Percentiles rank a stretch among this genome's conserved stretches.
Conservation (phyloP, 768 basidiomycete genomes). For the Mycena haematopus region DNA sequence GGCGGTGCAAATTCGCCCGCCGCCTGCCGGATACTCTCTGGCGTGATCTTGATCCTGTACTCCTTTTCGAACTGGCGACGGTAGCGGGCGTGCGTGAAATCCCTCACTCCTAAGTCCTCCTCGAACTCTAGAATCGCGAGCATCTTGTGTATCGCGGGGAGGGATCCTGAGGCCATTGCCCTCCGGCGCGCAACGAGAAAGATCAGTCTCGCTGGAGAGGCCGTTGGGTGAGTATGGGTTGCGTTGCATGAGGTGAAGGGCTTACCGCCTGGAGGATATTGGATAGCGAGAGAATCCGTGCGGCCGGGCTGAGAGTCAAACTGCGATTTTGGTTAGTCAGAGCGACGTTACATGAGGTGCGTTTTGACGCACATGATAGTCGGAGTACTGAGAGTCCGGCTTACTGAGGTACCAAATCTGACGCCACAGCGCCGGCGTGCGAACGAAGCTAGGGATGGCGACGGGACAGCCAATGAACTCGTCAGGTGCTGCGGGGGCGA, state of each 20-base stretch:
- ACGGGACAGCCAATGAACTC: conserved; percentile 18
- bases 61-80: conserved; percentile 2
- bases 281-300: neutral
- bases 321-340: neutral
- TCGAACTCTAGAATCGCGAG: neutral
- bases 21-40: neutral
- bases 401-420: conserved; percentile 3
- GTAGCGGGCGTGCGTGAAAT: neutral
- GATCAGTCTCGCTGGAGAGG: neutral
- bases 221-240: neutral
- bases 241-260: too few species aligned
- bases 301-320: neutral
- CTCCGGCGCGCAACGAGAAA: conserved; percentile 14
- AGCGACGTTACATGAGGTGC: too few species aligned
- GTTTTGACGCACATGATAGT: conserved; percentile 1
- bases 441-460: neutral
- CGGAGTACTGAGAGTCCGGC: neutral
- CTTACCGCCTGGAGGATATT: conserved; percentile 2
- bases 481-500: neutral
- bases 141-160: conserved; percentile 8
- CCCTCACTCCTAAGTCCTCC: conserved; percentile 44
- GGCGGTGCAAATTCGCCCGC: neutral
- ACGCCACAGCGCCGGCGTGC: conserved; percentile 8
- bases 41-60: conserved; percentile 1
- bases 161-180: conserved; percentile 10